A percentile compares a stretch with the other conserved stretches of the same genome.
Evolutionary conservation across 2,329 filamentous ascomycete species (phyloP).

Genomic region (Penicillium sclerotigenum): DNA sequence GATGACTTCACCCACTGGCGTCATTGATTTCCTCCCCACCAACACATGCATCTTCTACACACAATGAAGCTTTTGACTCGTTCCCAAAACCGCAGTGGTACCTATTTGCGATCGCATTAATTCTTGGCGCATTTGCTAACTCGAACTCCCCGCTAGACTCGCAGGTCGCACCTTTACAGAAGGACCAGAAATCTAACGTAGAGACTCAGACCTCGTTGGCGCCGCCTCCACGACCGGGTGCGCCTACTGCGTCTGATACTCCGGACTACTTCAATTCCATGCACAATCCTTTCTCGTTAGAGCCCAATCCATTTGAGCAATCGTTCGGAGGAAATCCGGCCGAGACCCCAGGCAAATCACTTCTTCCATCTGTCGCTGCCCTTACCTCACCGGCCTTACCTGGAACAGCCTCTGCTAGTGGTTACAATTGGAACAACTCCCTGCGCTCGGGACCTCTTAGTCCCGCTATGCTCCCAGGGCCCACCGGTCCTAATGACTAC

Average conservation of each 20-base stretch:
- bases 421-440: conserved; percentile 79
- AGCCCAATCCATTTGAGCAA: conserved; percentile 96
- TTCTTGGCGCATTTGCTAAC: conserved; percentile 23
- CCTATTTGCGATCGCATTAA: conserved; percentile 21
- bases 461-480: conserved; percentile 94
- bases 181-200: conserved; percentile 46
- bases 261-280: conserved; percentile 68
- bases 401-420: conserved; percentile 66
- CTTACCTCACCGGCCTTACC: conserved; percentile 87
- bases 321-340: conserved; percentile 68
- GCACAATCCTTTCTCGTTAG: conserved; percentile 56
- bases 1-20: conserved; percentile 39
- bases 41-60: conserved; percentile 8
- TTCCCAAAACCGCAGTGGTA: conserved; percentile 19
- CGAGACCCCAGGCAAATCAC: conserved; percentile 77
- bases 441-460: conserved; percentile 89
- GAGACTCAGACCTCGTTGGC: conserved; percentile 65
- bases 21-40: conserved; percentile 32
- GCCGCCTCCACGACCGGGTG: conserved; percentile 61
- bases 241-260: conserved; percentile 54
- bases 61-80: conserved; percentile 21
- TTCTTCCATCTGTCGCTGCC: conserved; percentile 84
- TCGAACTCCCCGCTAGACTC: conserved; percentile 25
- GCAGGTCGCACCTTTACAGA: conserved; percentile 31
- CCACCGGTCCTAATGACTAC: conserved; percentile 70